Conservation (phyloP, 2,329 filamentous ascomycete species). For the Endoconidiophora polonica region DNA sequence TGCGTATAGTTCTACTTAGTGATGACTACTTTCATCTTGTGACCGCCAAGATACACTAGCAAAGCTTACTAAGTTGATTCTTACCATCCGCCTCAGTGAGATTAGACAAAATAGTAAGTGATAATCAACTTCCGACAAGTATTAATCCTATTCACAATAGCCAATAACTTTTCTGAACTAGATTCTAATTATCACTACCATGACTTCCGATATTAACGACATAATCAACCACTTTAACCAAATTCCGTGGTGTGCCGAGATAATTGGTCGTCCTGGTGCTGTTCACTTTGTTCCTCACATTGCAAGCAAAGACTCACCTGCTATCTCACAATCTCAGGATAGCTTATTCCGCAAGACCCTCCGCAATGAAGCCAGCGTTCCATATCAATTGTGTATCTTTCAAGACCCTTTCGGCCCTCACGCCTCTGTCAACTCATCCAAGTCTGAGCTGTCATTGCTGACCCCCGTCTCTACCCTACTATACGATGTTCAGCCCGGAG, state of each 20-base stretch:
- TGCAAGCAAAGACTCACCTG: background rate
- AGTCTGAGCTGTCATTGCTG: constrained; percentile 11
- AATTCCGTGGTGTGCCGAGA: constrained; percentile 10
- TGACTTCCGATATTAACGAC: no score
- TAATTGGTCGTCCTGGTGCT: constrained; percentile 3
- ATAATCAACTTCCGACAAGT: background rate
- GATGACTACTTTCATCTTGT: no score
- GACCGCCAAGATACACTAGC: no score
- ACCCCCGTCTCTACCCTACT: constrained; percentile 14
- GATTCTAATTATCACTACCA: no score
- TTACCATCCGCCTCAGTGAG: no score
- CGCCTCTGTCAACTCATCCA: background rate
- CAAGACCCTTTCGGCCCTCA: constrained; percentile 8
- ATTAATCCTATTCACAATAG: background rate
- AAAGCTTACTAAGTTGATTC: no score
- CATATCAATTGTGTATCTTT: constrained; percentile 16
- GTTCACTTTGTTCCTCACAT: constrained; percentile 5
- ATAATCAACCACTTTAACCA: constrained; percentile 8
- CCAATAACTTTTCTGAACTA: background rate
- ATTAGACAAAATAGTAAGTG: no score
- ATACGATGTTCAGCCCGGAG: constrained; percentile 15
- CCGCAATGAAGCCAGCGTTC: constrained; percentile 13
- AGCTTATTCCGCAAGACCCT: constrained; percentile 14
- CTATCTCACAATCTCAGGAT: constrained; percentile 7
- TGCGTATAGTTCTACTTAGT: no score